Percentiles rank a stretch among this genome's conserved stretches.
phyloP scores from a whole-genome alignment of 176 grass and related monocot genomes.

The Phoenix dactylifera region DNA sequence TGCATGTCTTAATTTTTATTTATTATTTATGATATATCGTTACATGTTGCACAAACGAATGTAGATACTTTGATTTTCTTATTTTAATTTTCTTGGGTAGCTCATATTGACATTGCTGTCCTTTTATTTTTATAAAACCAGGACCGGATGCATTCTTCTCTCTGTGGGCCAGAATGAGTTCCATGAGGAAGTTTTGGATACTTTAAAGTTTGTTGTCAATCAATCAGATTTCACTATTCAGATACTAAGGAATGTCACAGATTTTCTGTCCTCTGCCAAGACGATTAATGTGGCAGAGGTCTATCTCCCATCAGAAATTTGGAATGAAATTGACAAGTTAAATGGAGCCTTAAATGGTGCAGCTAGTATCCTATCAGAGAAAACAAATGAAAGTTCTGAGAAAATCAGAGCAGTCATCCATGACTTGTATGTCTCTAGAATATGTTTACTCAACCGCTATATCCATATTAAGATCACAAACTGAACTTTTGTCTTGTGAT shows the following conservation, averaged over 20 bases:
- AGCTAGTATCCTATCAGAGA: constrained; percentile 52
- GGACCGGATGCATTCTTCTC: constrained; percentile 67
- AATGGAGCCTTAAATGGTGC: constrained; percentile 66
- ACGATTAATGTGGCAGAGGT: constrained; percentile 71
- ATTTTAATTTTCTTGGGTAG: too few species aligned
- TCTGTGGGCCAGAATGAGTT: constrained; percentile 57
- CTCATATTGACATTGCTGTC: background rate
- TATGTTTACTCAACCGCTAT: constrained; percentile 1
- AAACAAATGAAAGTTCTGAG: constrained; percentile 66
- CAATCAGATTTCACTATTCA: constrained; percentile 96
- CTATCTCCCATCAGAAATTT: constrained; percentile 74
- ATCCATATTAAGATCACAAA: background rate
- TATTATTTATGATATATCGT: too few species aligned
- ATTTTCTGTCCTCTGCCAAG: constrained; percentile 73
- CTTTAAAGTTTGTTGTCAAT: constrained; percentile 81
- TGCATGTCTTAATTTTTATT: too few species aligned
- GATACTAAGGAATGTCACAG: constrained; percentile 74
- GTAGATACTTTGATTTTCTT: too few species aligned
- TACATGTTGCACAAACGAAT: too few species aligned
- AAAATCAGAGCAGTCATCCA: constrained; percentile 55
- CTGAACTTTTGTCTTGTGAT: constrained; percentile 22
- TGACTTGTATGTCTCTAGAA: constrained; percentile 42
- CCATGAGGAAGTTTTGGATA: constrained; percentile 36
- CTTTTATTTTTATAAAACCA: constrained; percentile 12
- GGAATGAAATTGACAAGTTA: constrained; percentile 65